These are phyloP conservation scores for Drechslera avenae DNA, from an alignment of 2,329 filamentous ascomycete species.

Conservation along the genomic window DNA sequence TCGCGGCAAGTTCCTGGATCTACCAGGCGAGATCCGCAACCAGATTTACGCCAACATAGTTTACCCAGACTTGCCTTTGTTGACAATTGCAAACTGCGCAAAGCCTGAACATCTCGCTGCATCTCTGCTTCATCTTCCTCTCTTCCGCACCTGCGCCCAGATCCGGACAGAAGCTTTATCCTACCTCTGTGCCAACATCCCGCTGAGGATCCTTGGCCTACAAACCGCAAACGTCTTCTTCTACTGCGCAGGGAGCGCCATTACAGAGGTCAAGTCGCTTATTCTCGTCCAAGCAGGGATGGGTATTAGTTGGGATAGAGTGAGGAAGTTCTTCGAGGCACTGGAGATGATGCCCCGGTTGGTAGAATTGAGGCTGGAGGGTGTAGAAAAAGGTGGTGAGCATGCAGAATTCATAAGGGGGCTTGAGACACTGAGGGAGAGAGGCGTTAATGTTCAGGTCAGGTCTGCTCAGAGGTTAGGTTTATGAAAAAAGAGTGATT, in stretches of 20 bases:
- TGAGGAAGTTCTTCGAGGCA: slow-evolving; percentile 4
- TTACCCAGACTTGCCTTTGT: slow-evolving; percentile 9
- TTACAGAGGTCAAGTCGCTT: slow-evolving; percentile 7
- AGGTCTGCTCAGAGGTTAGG: not conserved
- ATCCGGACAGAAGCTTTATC: slow-evolving; percentile 30
- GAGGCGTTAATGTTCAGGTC: not conserved
- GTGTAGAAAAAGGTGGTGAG: not conserved
- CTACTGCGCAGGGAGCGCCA: not conserved
- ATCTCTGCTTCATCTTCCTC: slow-evolving; percentile 12
- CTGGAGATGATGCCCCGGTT: slow-evolving; percentile 4
- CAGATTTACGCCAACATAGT: slow-evolving; percentile 24
- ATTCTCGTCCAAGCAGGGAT: not conserved
- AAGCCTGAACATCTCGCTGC: slow-evolving; percentile 14
- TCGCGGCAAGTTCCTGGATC: slow-evolving; percentile 14
- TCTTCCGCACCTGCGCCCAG: slow-evolving; percentile 29
- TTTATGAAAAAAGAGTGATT: not conserved
- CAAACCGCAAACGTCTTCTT: slow-evolving; percentile 16
- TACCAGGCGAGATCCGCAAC: slow-evolving; percentile 34
- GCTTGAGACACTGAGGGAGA: not conserved
- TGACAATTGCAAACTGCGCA: slow-evolving; percentile 8
- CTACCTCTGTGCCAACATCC: slow-evolving; percentile 22
- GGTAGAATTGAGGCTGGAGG: not conserved
- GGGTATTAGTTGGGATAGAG: not conserved
- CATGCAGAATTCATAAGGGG: slow-evolving; percentile 6
- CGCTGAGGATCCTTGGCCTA: slow-evolving; percentile 13